These are phyloP conservation scores for Ophiostoma populinum DNA, from an alignment of 2,329 filamentous ascomycete genomes.

Conservation along the genomic window DNA sequence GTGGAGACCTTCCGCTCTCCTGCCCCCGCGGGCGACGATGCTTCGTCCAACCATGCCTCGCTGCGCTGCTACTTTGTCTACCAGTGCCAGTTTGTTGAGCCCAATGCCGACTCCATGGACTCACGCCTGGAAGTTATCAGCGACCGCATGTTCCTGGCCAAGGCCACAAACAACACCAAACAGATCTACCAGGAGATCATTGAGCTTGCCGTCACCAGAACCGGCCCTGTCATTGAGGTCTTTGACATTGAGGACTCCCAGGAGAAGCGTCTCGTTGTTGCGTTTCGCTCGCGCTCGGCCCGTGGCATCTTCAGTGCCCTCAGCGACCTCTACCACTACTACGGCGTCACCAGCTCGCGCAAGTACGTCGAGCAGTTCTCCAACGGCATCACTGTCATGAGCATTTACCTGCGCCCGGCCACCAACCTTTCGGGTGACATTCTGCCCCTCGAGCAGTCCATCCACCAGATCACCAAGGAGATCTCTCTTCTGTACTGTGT, in stretches of 20 bases:
- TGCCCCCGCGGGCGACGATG: constrained; percentile 47
- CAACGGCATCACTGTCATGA: constrained; percentile 95
- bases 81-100: constrained; percentile 75
- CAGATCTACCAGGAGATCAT: constrained; percentile 92
- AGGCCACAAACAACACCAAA: constrained; percentile 91
- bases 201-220: constrained; percentile 63
- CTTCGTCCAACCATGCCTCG: constrained; percentile 47
- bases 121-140: constrained; percentile 82
- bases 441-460: constrained; percentile 81
- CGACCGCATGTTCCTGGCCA: constrained; percentile 85
- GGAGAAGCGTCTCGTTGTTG: constrained; percentile 88
- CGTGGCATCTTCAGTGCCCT: constrained; percentile 87
- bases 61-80: constrained; percentile 98
- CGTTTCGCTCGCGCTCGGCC: constrained; percentile 85
- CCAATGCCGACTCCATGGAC: constrained; percentile 58
- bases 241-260: constrained; percentile 84
- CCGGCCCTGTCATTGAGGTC: constrained; percentile 91
- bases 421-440: constrained; percentile 32
- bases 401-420: constrained; percentile 73
- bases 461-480: constrained; percentile 98
- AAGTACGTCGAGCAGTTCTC: constrained; percentile 99
- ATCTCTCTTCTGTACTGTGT: constrained; percentile 94
- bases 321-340: constrained; percentile 96
- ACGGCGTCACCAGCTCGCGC: constrained; percentile 83
- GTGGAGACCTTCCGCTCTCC: constrained; percentile 95